These are phyloP conservation scores for Metschnikowia baotianmanensis DNA, from an alignment of 805 yeast genomes.

Conservation along the genomic window DNA sequence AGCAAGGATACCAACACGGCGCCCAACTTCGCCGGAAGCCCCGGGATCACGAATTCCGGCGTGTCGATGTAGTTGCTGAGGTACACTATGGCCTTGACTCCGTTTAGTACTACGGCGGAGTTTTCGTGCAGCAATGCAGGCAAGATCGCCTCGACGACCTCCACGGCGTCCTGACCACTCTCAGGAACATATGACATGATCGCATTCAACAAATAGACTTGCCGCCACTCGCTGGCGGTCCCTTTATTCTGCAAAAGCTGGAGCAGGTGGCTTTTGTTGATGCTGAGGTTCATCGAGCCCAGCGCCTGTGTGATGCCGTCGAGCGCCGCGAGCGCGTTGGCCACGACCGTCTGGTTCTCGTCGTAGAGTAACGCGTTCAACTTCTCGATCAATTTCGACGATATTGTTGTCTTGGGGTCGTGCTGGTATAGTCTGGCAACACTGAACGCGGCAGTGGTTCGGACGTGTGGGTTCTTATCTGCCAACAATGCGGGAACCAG, in stretches of 20 bases:
- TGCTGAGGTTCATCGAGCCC: slow-evolving; percentile 47
- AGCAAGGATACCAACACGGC: slow-evolving; percentile 66
- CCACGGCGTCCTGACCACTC: slow-evolving; percentile 59
- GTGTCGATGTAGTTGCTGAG: slow-evolving; percentile 65
- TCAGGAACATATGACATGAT: slow-evolving; percentile 71
- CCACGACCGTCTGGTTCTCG: slow-evolving; percentile 55
- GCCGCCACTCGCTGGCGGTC: slow-evolving; percentile 67
- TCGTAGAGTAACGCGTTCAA: slow-evolving; percentile 58
- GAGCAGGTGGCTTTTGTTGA: slow-evolving; percentile 47
- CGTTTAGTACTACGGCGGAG: slow-evolving; percentile 74
- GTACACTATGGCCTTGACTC: slow-evolving; percentile 71
- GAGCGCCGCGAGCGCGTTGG: slow-evolving; percentile 70
- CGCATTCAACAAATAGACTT: slow-evolving; percentile 61
- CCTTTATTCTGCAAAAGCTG: slow-evolving; percentile 34
- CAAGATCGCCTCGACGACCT: slow-evolving; percentile 58
- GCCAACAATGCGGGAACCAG: slow-evolving; percentile 34
- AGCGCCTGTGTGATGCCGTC: slow-evolving; percentile 60
- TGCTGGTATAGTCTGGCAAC: slow-evolving; percentile 65
- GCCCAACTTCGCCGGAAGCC: slow-evolving; percentile 57
- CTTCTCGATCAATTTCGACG: slow-evolving; percentile 42
- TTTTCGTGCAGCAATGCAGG: slow-evolving; percentile 80
- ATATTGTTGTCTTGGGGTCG: slow-evolving; percentile 46
- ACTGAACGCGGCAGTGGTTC: slow-evolving; percentile 68
- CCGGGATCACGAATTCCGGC: slow-evolving; percentile 54
- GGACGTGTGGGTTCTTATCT: slow-evolving; percentile 56